Conservation (phyloP, 2,329 filamentous ascomycete genomes). For the Cladosporium velox region DNA sequence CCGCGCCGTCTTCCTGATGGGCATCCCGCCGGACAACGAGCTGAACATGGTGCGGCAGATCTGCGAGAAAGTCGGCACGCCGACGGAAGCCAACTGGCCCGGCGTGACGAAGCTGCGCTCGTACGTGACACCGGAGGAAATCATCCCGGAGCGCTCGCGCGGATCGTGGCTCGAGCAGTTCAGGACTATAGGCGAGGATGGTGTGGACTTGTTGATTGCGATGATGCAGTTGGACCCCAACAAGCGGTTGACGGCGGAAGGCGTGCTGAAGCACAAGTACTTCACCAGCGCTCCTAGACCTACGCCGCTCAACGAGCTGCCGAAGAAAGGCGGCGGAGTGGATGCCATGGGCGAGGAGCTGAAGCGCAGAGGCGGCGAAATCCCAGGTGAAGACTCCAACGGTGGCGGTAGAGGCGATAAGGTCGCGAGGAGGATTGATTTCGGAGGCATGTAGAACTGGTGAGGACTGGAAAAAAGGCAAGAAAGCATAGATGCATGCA, state of each 20-base stretch:
- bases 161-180: constrained; percentile 77
- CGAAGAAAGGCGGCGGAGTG: constrained; percentile 70
- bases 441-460: constrained; percentile 52
- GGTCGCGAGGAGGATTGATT: constrained; percentile 81
- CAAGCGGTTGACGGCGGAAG: constrained; percentile 73
- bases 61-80: constrained; percentile 81
- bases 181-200: constrained; percentile 74
- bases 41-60: constrained; percentile 84
- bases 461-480: not conserved
- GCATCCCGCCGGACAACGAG: constrained; percentile 71
- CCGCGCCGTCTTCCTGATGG: constrained; percentile 71
- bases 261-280: constrained; percentile 80
- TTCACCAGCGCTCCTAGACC: constrained; percentile 84
- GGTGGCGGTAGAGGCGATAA: constrained; percentile 62
- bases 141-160: constrained; percentile 61
- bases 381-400: constrained; percentile 55
- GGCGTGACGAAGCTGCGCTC: constrained; percentile 78
- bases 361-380: constrained; percentile 70
- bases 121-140: constrained; percentile 71
- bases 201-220: constrained; percentile 83
- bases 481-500: not conserved
- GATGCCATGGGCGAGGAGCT: constrained; percentile 81
- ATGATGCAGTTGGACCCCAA: constrained; percentile 86
- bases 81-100: constrained; percentile 93
- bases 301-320: constrained; percentile 78